Evolutionary conservation across 331 rosid species (phyloP).

Genomic region (Pyrus hybrid): DNA sequence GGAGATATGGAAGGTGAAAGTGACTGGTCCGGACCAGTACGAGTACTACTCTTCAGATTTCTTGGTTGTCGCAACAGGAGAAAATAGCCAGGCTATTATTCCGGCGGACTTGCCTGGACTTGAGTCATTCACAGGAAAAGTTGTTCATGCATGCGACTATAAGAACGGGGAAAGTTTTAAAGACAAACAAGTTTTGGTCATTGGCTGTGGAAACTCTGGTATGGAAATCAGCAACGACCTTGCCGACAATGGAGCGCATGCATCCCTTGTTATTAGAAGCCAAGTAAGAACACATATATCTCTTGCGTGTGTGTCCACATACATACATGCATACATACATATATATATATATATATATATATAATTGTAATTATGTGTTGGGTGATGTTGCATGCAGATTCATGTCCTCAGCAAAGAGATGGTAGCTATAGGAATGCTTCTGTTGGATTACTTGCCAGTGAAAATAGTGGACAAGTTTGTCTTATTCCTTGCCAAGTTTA

Average conservation of each 20-base stretch:
- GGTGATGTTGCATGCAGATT: constrained; percentile 14
- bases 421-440: constrained; percentile 30
- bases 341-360: too few species aligned
- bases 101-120: constrained; percentile 35
- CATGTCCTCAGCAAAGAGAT: constrained; percentile 40
- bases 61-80: constrained; percentile 47
- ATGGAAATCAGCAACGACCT: constrained; percentile 66
- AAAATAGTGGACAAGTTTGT: constrained; percentile 25
- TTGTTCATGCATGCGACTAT: constrained; percentile 35
- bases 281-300: constrained; percentile 21
- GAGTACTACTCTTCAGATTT: constrained; percentile 11
- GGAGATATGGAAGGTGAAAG: constrained; percentile 35
- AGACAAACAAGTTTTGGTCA: constrained; percentile 38
- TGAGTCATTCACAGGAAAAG: constrained; percentile 29
- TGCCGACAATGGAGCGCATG: constrained; percentile 14
- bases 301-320: too few species aligned
- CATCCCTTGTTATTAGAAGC: constrained; percentile 35
- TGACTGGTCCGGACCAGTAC: not conserved
- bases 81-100: constrained; percentile 29
- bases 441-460: constrained; percentile 12
- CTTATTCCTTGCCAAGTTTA: not conserved
- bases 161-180: constrained; percentile 27
- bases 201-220: constrained; percentile 64
- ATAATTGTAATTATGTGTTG: too few species aligned
- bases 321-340: too few species aligned